These are phyloP conservation scores for Hypoxylon sp. DNA, from an alignment of 2,329 filamentous ascomycete genomes.

Conservation along the genomic window DNA sequence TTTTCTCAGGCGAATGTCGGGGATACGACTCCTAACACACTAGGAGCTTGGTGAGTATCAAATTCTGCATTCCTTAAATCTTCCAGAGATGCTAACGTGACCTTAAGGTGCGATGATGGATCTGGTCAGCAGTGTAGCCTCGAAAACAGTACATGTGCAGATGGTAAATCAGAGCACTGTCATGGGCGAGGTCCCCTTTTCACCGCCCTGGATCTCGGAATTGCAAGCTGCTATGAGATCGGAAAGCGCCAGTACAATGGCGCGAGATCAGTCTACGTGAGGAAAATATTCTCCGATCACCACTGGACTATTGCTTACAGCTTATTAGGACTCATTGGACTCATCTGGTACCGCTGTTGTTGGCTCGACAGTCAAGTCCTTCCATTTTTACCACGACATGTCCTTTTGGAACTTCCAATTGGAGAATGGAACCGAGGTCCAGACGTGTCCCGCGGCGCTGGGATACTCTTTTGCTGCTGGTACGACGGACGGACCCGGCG, in stretches of 20 bases:
- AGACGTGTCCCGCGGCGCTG: slow-evolving; percentile 85
- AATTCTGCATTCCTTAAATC: not conserved
- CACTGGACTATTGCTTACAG: not conserved
- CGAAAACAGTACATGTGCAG: slow-evolving; percentile 82
- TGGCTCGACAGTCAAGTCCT: slow-evolving; percentile 77
- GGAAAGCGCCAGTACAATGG: slow-evolving; percentile 75
- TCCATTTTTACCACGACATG: slow-evolving; percentile 87
- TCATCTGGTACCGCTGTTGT: slow-evolving; percentile 63
- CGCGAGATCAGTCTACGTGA: slow-evolving; percentile 63
- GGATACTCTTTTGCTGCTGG: slow-evolving; percentile 93
- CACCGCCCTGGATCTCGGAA: slow-evolving; percentile 75
- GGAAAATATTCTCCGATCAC: slow-evolving; percentile 16
- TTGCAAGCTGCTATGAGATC: slow-evolving; percentile 82
- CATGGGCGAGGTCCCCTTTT: slow-evolving; percentile 79
- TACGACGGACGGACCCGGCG: slow-evolving; percentile 88
- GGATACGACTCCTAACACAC: slow-evolving; percentile 86
- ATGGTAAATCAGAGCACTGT: slow-evolving; percentile 75
- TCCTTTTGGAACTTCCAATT: slow-evolving; percentile 78
- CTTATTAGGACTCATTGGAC: slow-evolving; percentile 65
- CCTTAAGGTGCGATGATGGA: slow-evolving; percentile 78
- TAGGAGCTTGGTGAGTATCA: slow-evolving; percentile 73
- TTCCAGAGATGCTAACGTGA: slow-evolving; percentile 14
- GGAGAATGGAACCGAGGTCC: slow-evolving; percentile 76
- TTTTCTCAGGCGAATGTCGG: slow-evolving; percentile 94
- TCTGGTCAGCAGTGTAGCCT: slow-evolving; percentile 76